These are phyloP conservation scores for Limtongia smithiae DNA, from an alignment of 805 yeast species.

Conservation along the genomic window DNA sequence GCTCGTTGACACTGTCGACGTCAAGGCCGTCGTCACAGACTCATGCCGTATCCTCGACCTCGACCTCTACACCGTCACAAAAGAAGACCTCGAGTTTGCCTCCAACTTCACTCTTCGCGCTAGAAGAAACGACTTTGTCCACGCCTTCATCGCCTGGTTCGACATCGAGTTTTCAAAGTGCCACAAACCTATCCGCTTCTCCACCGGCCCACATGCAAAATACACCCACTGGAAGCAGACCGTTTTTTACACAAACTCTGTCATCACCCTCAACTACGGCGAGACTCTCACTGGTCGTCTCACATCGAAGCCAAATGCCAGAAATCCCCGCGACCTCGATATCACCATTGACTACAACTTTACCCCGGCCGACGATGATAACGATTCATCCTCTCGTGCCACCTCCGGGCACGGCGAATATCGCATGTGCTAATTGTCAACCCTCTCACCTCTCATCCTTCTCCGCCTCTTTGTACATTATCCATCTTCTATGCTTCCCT, in stretches of 20 bases:
- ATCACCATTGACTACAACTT: conserved; percentile 61
- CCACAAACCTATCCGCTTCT: conserved; percentile 57
- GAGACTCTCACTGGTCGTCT: conserved; percentile 71
- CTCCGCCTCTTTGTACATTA: no score
- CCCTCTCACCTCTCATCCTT: not conserved
- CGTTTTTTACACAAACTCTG: conserved; percentile 83
- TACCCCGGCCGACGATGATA: conserved; percentile 40
- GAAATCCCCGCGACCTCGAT: conserved; percentile 87
- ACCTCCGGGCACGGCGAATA: conserved; percentile 14
- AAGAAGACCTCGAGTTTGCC: conserved; percentile 76
- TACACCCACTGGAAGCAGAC: conserved; percentile 99
- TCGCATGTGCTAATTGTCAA: conserved; percentile 16
- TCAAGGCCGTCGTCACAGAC: conserved; percentile 69
- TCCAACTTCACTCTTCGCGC: conserved; percentile 68
- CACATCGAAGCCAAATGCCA: conserved; percentile 68
- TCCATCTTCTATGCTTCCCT: no score
- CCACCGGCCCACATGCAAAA: conserved; percentile 90
- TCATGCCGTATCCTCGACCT: conserved; percentile 68
- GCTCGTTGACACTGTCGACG: conserved; percentile 89
- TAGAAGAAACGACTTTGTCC: conserved; percentile 73
- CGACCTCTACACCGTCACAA: conserved; percentile 83
- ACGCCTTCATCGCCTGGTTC: conserved; percentile 91
- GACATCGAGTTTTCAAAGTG: conserved; percentile 77
- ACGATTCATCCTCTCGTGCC: not conserved
- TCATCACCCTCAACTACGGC: conserved; percentile 55